Percentiles rank a stretch among this genome's conserved stretches.
Evolutionary conservation across 1,284 basidiomycete genomes (phyloP).

Genomic region (Ustilago vetiveriae): DNA sequence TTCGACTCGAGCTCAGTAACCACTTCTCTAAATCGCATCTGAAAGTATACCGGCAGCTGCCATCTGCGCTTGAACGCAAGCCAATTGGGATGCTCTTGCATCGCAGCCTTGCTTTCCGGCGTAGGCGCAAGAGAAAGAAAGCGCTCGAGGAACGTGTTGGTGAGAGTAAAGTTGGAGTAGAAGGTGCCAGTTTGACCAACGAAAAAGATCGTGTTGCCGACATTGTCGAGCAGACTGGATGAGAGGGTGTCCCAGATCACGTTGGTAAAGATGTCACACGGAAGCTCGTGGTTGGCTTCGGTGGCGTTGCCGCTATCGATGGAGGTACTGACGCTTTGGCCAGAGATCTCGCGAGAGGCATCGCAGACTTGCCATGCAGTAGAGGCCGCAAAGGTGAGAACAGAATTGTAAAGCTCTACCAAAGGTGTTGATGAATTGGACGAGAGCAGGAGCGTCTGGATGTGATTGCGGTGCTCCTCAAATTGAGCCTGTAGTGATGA

Average conservation of each 20-base stretch:
- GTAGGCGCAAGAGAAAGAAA: constrained; percentile 85
- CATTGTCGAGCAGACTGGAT: constrained; percentile 80
- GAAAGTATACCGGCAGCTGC: constrained; percentile 97
- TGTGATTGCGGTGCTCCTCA: constrained; percentile 72
- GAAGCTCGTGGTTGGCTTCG: not conserved
- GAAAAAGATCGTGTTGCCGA: constrained; percentile 80
- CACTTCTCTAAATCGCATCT: constrained; percentile 96
- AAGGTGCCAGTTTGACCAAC: constrained; percentile 90
- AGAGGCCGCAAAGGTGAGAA: constrained; percentile 80
- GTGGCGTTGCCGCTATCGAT: not conserved
- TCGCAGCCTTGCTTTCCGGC: constrained; percentile 8
- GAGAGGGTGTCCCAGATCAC: constrained; percentile 88
- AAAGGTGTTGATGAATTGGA: constrained; percentile 64
- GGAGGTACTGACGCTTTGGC: not conserved
- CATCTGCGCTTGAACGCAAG: constrained; percentile 81
- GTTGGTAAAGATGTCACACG: constrained; percentile 69
- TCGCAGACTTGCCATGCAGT: constrained; percentile 78
- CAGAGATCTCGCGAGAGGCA: constrained; percentile 73
- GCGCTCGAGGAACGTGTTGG: constrained; percentile 83
- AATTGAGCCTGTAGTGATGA: constrained; percentile 72
- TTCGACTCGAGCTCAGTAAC: constrained; percentile 68
- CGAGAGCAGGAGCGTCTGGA: constrained; percentile 68
- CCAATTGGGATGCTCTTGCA: constrained; percentile 76
- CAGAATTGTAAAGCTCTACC: constrained; percentile 79
- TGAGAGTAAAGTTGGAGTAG: constrained; percentile 80